These are phyloP conservation scores for Ilyonectria robusta DNA, from an alignment of 2,329 filamentous ascomycete species.

Conservation along the genomic window DNA sequence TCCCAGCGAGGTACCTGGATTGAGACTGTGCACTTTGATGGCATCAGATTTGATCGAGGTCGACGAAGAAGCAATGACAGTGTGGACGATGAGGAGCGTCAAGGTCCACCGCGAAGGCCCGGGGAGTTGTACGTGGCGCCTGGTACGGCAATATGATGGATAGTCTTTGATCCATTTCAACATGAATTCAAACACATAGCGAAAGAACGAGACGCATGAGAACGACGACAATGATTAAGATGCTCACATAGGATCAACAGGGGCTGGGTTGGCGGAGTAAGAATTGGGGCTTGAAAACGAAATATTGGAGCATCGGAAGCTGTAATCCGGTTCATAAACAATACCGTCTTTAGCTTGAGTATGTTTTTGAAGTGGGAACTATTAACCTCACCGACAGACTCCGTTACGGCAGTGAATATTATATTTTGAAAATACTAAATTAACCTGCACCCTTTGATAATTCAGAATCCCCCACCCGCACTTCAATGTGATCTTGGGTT, in stretches of 20 bases:
- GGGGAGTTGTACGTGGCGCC: constrained; percentile 26
- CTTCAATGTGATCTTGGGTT: too few species aligned
- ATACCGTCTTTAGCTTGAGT: constrained; percentile 19
- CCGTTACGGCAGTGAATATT: too few species aligned
- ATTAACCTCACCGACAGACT: too few species aligned
- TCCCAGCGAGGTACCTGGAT: constrained; percentile 4
- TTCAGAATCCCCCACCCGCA: too few species aligned
- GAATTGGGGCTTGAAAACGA: constrained; percentile 13
- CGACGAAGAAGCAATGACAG: background rate
- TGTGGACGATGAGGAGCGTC: background rate
- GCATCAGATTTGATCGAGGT: constrained; percentile 18
- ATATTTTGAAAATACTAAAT: too few species aligned
- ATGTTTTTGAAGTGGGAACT: background rate
- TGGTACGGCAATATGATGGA: constrained; percentile 26
- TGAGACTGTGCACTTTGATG: constrained; percentile 21
- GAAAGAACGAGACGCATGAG: background rate
- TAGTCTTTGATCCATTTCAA: constrained; percentile 1
- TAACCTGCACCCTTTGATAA: too few species aligned
- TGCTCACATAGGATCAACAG: too few species aligned
- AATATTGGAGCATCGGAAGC: constrained; percentile 5
- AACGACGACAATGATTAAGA: background rate
- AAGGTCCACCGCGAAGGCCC: constrained; percentile 2
- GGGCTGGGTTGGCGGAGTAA: background rate
- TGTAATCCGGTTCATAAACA: constrained; percentile 1
- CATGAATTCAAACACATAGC: constrained; percentile 13